A percentile compares a stretch with the other conserved stretches of the same genome.
phyloP scores from a whole-genome alignment of 148 eudicot species.

The Rhododendron mucronatum region DNA sequence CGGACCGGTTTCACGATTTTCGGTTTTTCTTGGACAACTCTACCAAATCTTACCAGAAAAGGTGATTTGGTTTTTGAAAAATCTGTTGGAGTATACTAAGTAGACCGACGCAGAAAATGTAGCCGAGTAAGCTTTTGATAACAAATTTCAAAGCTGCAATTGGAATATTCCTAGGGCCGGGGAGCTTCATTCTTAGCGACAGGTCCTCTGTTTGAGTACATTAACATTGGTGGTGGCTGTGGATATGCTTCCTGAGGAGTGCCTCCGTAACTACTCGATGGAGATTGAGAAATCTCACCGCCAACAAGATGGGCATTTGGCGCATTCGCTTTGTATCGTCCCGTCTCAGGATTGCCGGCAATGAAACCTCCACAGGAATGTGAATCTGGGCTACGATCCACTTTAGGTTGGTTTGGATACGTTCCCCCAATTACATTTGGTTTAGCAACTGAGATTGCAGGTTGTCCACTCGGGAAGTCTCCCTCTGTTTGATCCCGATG shows the following conservation, averaged over 20 bases:
- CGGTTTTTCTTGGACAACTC: too few species aligned
- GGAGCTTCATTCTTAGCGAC: constrained; percentile 75
- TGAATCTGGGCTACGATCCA: too few species aligned
- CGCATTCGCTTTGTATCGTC: constrained; percentile 26
- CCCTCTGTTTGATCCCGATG: constrained; percentile 36
- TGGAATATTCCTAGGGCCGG: constrained; percentile 48
- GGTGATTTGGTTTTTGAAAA: too few species aligned
- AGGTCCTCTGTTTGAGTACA: constrained; percentile 76
- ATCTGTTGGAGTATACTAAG: too few species aligned
- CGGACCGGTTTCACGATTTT: too few species aligned
- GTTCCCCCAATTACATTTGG: constrained; percentile 19
- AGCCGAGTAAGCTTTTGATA: too few species aligned
- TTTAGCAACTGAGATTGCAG: constrained; percentile 31
- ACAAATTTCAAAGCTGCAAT: constrained; percentile 57
- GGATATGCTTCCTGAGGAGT: constrained; percentile 50
- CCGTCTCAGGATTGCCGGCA: background rate
- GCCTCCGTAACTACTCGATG: constrained; percentile 35
- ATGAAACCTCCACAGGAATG: too few species aligned
- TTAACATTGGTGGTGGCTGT: constrained; percentile 45
- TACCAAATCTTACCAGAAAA: too few species aligned
- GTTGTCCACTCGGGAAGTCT: background rate
- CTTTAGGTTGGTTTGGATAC: too few species aligned
- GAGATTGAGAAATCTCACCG: constrained; percentile 34
- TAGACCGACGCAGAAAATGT: too few species aligned
- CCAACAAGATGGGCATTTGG: constrained; percentile 26